A percentile compares a stretch with the other conserved stretches of the same genome.
Evolutionary conservation across 2,329 filamentous ascomycete genomes (phyloP).

Genomic region (Nemania abortiva): DNA sequence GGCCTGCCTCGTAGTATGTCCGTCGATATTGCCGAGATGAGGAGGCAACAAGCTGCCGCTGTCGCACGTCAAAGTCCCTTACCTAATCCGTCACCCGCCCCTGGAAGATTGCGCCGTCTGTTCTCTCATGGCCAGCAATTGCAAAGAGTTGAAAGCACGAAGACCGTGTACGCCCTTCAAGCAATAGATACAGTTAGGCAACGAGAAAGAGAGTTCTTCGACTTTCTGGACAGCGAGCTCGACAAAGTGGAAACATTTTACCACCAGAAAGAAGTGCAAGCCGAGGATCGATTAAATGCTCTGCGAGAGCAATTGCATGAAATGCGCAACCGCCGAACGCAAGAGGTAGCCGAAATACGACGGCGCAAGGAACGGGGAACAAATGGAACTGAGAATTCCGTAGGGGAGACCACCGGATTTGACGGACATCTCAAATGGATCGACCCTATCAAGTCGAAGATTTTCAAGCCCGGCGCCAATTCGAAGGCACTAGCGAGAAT

Average conservation of each 20-base stretch:
- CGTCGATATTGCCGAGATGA: conserved; percentile 37
- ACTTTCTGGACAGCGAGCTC: conserved; percentile 84
- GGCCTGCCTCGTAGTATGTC: conserved; percentile 56
- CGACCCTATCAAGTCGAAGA: conserved; percentile 65
- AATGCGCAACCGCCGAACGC: conserved; percentile 86
- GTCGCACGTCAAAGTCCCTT: conserved; percentile 39
- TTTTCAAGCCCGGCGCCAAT: conserved; percentile 70
- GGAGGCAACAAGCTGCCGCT: conserved; percentile 33
- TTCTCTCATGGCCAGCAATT: conserved; percentile 56
- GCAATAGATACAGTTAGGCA: conserved; percentile 69
- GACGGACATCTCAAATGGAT: conserved; percentile 58
- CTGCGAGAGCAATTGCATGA: conserved; percentile 89
- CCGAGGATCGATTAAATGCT: conserved; percentile 75
- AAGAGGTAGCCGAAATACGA: conserved; percentile 70
- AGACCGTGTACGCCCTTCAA: conserved; percentile 59
- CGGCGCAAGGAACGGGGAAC: conserved; percentile 52
- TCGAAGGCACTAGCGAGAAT: conserved; percentile 69
- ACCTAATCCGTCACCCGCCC: conserved; percentile 43
- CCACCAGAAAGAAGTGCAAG: conserved; percentile 86
- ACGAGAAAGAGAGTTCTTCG: conserved; percentile 85
- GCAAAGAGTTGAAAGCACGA: conserved; percentile 52
- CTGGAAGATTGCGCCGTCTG: conserved; percentile 54
- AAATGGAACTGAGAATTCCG: conserved; percentile 43
- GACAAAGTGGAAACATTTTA: conserved; percentile 96
- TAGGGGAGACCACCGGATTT: conserved; percentile 41